Evolutionary conservation across 1,139 yeast species (phyloP), one percentile per base, ranked within the genome.

Genomic region (Yamadazyma taylorii): DNA sequence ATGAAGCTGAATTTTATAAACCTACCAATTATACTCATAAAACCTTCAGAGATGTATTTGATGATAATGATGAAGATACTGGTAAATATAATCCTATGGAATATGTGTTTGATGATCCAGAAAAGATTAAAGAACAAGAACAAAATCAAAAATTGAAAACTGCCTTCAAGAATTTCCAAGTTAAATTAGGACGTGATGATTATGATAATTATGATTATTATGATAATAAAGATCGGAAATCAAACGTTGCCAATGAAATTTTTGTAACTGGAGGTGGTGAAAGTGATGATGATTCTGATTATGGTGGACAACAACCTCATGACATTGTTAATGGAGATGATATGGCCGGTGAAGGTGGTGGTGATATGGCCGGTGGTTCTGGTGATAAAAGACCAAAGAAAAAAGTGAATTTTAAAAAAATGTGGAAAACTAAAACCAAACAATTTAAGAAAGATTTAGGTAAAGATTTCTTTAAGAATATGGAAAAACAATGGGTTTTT

Each of bases 31-130:
- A 69, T 49, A 63, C 73, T 2, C 75, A 69, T 42, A 65, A 63
- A 39, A 69, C 75, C 1, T 66, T 69, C 43, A 47, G 55, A 24
- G 72, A 69, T 6, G 73, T 70, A 5, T 69, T 70, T 42, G 48
- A 52, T 13, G 67, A 69, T 37, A 47, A 52, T 13, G 60, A 60
- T 7, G 69, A 66, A 30, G 52, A 48, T 17, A 46, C 52, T 22
- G 61, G 57, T 25, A 58, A 56, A 35, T 65, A 64, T 40, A 69
- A 67, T 40, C 76, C 76, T 4, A 66, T 67, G 52, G 74, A 69
- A 41, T 47, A 54, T 28, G 75, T 71, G 5, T 71, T 71, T 47
- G 64, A 64, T 27, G 60, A 53, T 24, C 54, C 57, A 2, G 58
- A 44, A 8, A 45, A 46, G 27, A 48, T 48, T 16, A 48, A 45